phyloP scores from a whole-genome alignment of 257 asterid genomes.

The Nicotiana undulata region DNA sequence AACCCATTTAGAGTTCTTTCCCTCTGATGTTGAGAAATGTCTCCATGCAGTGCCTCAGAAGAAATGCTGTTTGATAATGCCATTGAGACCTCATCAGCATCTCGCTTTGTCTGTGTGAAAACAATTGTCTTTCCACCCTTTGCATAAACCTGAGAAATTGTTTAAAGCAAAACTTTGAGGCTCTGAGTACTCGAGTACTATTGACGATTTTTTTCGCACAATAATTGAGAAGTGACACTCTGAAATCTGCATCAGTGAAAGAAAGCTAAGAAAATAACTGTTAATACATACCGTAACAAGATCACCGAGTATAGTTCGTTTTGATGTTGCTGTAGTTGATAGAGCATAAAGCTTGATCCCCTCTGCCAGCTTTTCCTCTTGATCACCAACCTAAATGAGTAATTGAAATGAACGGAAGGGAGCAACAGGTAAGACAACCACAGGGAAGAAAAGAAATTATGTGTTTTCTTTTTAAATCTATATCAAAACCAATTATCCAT shows the following conservation, averaged over 20 bases:
- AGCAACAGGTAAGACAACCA: not conserved
- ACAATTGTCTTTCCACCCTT: slow-evolving; percentile 91
- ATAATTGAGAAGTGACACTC: not conserved
- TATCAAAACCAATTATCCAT: not conserved
- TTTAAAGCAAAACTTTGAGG: not conserved
- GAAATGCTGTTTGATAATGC: slow-evolving; percentile 67
- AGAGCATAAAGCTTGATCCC: slow-evolving; percentile 84
- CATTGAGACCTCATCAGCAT: slow-evolving; percentile 91
- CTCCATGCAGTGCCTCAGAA: slow-evolving; percentile 96
- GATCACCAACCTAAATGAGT: slow-evolving; percentile 61
- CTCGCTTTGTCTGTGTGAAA: slow-evolving; percentile 87
- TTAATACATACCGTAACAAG: slow-evolving; percentile 55
- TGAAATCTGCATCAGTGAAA: not conserved
- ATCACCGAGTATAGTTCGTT: slow-evolving; percentile 68
- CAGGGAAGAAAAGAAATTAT: not conserved
- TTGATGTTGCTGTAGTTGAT: slow-evolving; percentile 52
- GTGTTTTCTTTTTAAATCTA: not conserved
- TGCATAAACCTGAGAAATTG: slow-evolving; percentile 61
- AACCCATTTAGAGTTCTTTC: slow-evolving; percentile 88
- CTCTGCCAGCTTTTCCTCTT: slow-evolving; percentile 77
- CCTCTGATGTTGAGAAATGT: slow-evolving; percentile 96
- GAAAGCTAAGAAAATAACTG: not conserved
- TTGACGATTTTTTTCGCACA: not conserved
- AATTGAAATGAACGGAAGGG: slow-evolving; percentile 6
- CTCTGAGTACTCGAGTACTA: not conserved